Evolutionary conservation across 495 filamentous ascomycete genomes (phyloP).

Genomic region (Venustampulla echinocandica): DNA sequence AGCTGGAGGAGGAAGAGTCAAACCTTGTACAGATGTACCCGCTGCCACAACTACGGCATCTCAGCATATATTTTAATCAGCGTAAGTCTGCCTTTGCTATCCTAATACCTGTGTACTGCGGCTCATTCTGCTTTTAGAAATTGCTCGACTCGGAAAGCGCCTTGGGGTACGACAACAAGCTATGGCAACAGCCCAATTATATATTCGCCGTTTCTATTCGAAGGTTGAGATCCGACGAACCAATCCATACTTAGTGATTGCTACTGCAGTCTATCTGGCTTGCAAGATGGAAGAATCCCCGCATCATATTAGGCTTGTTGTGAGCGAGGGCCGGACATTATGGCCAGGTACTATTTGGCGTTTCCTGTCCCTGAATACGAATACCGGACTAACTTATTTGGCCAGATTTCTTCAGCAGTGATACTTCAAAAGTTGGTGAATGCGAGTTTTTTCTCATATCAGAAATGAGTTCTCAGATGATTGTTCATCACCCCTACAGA

Average conservation of each 20-base stretch:
- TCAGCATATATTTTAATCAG: conserved; percentile 88
- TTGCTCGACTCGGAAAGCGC: conserved; percentile 69
- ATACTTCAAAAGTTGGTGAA: conserved; percentile 86
- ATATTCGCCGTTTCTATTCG: conserved; percentile 87
- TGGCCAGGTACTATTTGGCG: conserved; percentile 62
- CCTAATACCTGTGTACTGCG: background rate
- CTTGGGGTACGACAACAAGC: conserved; percentile 82
- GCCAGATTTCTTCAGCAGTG: conserved; percentile 65
- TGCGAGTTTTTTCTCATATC: conserved; percentile 95
- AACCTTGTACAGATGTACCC: conserved; percentile 65
- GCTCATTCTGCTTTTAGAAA: conserved; percentile 41
- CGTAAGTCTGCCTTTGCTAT: conserved; percentile 45
- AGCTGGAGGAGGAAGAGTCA: conserved; percentile 64
- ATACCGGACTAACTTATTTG: conserved; percentile 14
- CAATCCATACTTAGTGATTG: conserved; percentile 85
- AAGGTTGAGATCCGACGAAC: conserved; percentile 86
- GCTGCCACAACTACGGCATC: conserved; percentile 68
- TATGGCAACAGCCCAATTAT: conserved; percentile 89
- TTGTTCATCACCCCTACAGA: conserved; percentile 95
- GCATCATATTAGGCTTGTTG: conserved; percentile 85
- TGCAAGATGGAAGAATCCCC: conserved; percentile 99
- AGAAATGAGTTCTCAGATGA: conserved; percentile 89
- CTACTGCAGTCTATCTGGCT: conserved; percentile 88
- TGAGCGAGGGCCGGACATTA: conserved; percentile 72
- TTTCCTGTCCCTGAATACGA: conserved; percentile 5